phyloP scores from a whole-genome alignment of 148 eudicot genomes.

The Rhododendron simsii region DNA sequence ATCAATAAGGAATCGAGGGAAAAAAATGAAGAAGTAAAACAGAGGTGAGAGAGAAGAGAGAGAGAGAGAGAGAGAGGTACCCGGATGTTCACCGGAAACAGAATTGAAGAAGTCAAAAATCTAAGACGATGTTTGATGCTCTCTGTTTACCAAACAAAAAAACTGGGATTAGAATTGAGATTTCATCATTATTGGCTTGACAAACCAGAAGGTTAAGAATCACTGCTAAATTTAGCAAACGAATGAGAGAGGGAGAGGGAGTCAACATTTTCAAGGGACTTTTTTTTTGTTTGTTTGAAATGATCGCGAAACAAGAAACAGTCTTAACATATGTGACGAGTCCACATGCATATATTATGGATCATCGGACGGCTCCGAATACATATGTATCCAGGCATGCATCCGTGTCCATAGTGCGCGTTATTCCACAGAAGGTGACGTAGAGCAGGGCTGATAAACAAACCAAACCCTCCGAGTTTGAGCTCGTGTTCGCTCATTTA shows the following conservation, averaged over 20 bases:
- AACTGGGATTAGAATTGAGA: neutral
- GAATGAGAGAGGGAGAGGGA: neutral
- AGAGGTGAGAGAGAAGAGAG: neutral
- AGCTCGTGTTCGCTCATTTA: neutral
- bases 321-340: neutral
- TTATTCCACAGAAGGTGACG: neutral
- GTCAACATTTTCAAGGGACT: neutral
- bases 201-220: neutral
- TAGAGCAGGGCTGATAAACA: neutral
- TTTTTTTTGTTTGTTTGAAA: too few relatives aligned
- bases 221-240: conserved; percentile 2
- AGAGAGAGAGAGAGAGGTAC: neutral
- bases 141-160: neutral
- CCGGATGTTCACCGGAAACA: neutral
- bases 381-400: neutral
- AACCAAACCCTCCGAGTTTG: neutral
- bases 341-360: neutral
- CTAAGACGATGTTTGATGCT: neutral
- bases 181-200: neutral
- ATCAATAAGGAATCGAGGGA: neutral
- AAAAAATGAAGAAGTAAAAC: neutral
- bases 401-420: neutral
- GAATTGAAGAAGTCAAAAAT: neutral
- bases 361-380: neutral
- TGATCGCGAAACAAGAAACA: neutral